Base-by-base conservation (phyloP, 164 flowering plant species). In the Annona cherimola region DNA sequence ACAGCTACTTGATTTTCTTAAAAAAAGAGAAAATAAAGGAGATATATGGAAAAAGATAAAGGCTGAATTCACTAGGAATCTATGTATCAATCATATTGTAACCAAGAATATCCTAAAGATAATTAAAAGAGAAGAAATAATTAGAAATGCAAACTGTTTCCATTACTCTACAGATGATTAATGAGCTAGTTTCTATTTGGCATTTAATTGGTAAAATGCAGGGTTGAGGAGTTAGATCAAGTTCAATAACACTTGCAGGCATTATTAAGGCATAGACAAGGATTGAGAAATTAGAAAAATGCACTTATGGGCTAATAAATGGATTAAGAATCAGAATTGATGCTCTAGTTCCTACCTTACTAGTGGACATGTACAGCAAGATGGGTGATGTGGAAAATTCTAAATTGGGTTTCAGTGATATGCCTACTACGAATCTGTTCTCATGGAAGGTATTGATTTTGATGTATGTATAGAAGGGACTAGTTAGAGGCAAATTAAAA, bases 371-470 rank as follows among this genome's bases (percentile, higher is more conserved):
- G 88, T 83, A 85, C 59, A 50, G 79, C 50, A 85, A 83, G 65
- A 40, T 68, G 43, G 76, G 78, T 16, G 74, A 70, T n/a, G 41
- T 66, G 63, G 69, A 26, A 67, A 73, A 78, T 63, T 81, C 88
- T 45, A 26, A 61, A 19, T 50, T 8, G 62, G 72, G 80, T 68
- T 85, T 85, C 71, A 66, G 78, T 61, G 39, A 64, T 9, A 81
- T 81, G 83, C 69, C 76, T 3, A 19, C 26, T 0, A 79, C 71
- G 76, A 85, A 78, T 76, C 69, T 81, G 79, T 79, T 83, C 42
- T 79, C 86, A 35, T 85, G 87, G 87, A 85, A 85, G 83, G 79
- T 81, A 19, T 76, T 85, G 82, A 79, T 85, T 11, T 76, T 82
- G 3, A 83, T 78, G 18, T 83, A 45, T 70, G 76, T 77, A 45